Conservation (phyloP, 345 rosid genomes). For the Raphanus raphanistrum region DNA sequence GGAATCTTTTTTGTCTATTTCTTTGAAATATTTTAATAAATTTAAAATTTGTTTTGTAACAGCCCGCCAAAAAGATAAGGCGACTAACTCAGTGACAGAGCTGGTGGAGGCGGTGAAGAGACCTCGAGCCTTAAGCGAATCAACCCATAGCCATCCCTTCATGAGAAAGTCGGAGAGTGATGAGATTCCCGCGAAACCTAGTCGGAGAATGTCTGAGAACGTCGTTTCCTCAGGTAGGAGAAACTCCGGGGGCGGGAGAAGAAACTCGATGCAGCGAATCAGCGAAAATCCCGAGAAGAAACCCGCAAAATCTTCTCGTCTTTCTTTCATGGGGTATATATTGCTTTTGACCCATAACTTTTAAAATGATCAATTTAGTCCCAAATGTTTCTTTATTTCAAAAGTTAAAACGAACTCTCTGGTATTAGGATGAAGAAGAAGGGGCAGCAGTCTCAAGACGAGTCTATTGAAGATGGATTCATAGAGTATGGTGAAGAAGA, state of each 20-base stretch:
- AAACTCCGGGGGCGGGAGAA: constrained; percentile 46
- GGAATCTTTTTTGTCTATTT: too few species aligned
- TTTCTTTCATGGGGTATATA: constrained; percentile 76
- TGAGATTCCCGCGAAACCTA: constrained; percentile 36
- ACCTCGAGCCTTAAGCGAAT: constrained; percentile 85
- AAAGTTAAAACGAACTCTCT: neutral
- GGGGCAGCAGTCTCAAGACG: constrained; percentile 43
- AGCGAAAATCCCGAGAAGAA: constrained; percentile 73
- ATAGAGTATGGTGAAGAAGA: constrained; percentile 49
- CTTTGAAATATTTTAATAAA: too few species aligned
- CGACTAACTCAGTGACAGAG: constrained; percentile 72
- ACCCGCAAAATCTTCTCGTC: constrained; percentile 59
- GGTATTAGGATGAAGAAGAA: constrained; percentile 55
- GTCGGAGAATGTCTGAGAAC: constrained; percentile 61
- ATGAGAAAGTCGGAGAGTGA: constrained; percentile 56
- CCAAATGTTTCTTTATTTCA: neutral
- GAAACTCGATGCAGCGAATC: constrained; percentile 73
- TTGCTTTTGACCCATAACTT: neutral
- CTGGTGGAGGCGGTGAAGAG: constrained; percentile 82
- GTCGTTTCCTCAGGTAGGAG: constrained; percentile 50
- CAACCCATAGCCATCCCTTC: constrained; percentile 49
- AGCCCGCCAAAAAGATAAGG: constrained; percentile 88
- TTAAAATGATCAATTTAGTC: constrained; percentile 6
- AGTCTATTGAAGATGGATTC: constrained; percentile 44
- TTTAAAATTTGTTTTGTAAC: constrained; percentile 14